Evolutionary conservation across 441 rosid species (phyloP).

Genomic region (Arabidopsis hybrid): DNA sequence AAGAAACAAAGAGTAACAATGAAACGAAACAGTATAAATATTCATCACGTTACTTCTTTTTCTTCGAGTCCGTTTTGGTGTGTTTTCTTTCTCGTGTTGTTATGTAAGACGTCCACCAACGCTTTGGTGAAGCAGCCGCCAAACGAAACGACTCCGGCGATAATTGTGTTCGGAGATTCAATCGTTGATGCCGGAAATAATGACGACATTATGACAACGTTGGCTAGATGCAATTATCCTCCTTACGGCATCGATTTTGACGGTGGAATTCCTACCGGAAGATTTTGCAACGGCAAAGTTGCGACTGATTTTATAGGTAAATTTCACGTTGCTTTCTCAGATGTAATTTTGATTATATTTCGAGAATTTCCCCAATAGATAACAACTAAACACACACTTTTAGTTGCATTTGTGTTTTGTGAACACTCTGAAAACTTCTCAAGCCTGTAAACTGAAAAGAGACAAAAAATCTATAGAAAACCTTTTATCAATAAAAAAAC

Average conservation of each 20-base stretch:
- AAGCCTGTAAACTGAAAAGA: too few species aligned
- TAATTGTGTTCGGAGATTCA: constrained; percentile 62
- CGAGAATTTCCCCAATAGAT: too few species aligned
- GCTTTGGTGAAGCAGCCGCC: constrained; percentile 43
- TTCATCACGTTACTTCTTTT: constrained; percentile 10
- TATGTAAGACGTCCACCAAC: constrained; percentile 13
- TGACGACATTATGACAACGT: constrained; percentile 44
- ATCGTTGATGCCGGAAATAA: constrained; percentile 65
- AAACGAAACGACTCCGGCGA: constrained; percentile 44
- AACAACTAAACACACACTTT: background rate
- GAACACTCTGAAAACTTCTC: background rate
- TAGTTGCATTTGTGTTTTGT: background rate
- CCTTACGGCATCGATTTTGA: constrained; percentile 63
- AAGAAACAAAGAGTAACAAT: constrained; percentile 29
- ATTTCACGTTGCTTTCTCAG: constrained; percentile 44
- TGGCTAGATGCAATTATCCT: constrained; percentile 55
- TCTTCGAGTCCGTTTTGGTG: background rate
- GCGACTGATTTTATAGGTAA: constrained; percentile 59
- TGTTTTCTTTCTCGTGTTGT: constrained; percentile 33
- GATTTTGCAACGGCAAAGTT: constrained; percentile 58
- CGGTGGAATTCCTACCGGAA: constrained; percentile 57
- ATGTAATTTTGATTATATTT: constrained; percentile 24
- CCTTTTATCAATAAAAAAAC: too few species aligned
- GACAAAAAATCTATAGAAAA: background rate
- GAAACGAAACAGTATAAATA: constrained; percentile 1